Percentiles rank a stretch among this genome's conserved stretches.
Evolutionary conservation across 2,329 filamentous ascomycete species (phyloP).

Genomic region (Aplosporella prunicola): DNA sequence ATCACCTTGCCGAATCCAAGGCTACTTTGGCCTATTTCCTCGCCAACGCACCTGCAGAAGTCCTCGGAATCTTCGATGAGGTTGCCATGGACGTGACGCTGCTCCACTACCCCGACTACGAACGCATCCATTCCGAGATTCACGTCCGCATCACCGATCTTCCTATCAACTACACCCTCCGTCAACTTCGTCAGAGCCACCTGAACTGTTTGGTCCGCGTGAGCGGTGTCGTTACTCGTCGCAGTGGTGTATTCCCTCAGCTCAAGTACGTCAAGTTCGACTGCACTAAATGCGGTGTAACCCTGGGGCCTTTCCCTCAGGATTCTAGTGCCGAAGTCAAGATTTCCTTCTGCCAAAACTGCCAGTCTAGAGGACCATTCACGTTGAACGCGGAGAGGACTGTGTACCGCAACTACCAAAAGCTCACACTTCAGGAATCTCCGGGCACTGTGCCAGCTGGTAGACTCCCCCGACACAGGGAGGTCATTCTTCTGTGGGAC

Average conservation of each 20-base stretch:
- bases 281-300: constrained; percentile 85
- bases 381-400: constrained; percentile 96
- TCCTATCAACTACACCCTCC: constrained; percentile 87
- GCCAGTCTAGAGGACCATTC: constrained; percentile 90
- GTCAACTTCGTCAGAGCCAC: constrained; percentile 88
- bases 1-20: constrained; percentile 81
- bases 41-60: constrained; percentile 89
- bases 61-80: constrained; percentile 91
- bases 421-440: constrained; percentile 91
- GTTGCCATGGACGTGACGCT: constrained; percentile 95
- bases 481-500: constrained; percentile 94
- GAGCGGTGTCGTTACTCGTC: constrained; percentile 86
- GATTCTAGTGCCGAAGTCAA: constrained; percentile 95
- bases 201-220: constrained; percentile 93
- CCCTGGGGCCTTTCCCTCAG: constrained; percentile 91
- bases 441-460: constrained; percentile 94
- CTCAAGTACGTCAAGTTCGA: constrained; percentile 98
- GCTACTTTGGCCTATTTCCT: constrained; percentile 93
- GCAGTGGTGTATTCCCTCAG: constrained; percentile 93
- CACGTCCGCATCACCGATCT: constrained; percentile 95
- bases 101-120: constrained; percentile 94
- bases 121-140: constrained; percentile 94
- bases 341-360: constrained; percentile 92
- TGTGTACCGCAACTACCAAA: constrained; percentile 97
- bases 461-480: constrained; percentile 82